phyloP scores from a whole-genome alignment of 2,329 filamentous ascomycete genomes.

The Sporothrix curviconia region DNA sequence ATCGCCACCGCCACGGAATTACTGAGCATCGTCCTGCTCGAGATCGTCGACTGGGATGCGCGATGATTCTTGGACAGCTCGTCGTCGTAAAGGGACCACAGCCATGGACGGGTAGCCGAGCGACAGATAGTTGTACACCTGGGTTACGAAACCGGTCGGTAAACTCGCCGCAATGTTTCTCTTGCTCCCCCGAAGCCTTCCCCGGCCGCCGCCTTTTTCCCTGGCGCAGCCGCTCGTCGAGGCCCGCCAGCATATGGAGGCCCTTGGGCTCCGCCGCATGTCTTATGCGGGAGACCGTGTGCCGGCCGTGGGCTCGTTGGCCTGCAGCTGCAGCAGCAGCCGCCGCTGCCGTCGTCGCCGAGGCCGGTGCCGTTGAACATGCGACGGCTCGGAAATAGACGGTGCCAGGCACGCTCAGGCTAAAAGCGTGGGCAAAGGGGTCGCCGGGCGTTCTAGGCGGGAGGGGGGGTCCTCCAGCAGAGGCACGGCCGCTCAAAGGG shows the following conservation, averaged over 20 bases:
- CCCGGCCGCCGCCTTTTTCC: constrained; percentile 46
- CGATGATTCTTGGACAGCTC: constrained; percentile 80
- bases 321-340: constrained; percentile 15
- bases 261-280: constrained; percentile 38
- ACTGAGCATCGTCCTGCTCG: constrained; percentile 56
- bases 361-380: neutral
- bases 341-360: constrained; percentile 17
- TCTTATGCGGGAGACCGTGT: constrained; percentile 14
- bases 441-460: constrained; percentile 37
- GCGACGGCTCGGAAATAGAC: constrained; percentile 34
- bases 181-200: too few species aligned
- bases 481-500: constrained; percentile 39
- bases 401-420: constrained; percentile 22
- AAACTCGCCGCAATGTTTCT: constrained; percentile 61
- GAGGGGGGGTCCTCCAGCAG: constrained; percentile 47
- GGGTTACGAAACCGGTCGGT: constrained; percentile 79
- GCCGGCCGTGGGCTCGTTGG: neutral
- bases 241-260: constrained; percentile 43
- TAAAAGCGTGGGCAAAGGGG: constrained; percentile 37
- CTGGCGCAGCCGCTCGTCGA: constrained; percentile 44
- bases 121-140: constrained; percentile 95
- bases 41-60: constrained; percentile 63
- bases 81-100: constrained; percentile 70
- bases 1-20: neutral
- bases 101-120: constrained; percentile 86